A percentile compares a stretch with the other conserved stretches of the same genome.
These are phyloP conservation scores for Geotrichum candidum DNA, from an alignment of 1,139 yeast species.

Conservation along the genomic window DNA sequence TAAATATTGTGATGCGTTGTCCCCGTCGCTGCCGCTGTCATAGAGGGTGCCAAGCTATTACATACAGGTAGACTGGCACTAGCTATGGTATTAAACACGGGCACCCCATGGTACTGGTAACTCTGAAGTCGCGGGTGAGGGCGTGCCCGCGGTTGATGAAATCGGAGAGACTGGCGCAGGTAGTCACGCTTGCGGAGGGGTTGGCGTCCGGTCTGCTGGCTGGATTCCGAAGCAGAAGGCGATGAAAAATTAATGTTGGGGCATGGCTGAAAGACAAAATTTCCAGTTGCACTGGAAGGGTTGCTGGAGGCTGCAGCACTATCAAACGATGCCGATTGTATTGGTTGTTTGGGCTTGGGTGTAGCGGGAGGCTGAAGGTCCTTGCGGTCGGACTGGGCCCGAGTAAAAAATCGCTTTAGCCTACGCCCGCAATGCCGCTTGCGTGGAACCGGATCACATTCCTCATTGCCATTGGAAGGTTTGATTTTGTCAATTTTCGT, in stretches of 20 bases:
- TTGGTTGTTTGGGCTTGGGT: not conserved
- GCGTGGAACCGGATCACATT: not conserved
- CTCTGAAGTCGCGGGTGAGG: not conserved
- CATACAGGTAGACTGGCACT: not conserved
- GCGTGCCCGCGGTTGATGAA: not conserved
- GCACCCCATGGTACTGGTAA: not conserved
- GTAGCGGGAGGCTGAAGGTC: not conserved
- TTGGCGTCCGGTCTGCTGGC: not conserved
- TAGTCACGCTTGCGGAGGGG: not conserved
- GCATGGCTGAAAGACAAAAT: not conserved
- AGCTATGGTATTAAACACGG: not conserved
- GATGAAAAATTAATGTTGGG: not conserved
- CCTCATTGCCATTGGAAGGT: not conserved
- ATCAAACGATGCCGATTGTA: not conserved
- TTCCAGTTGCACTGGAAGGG: not conserved
- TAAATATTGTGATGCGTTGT: not conserved
- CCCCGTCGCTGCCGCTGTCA: not conserved
- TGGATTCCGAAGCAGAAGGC: not conserved
- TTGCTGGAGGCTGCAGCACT: not conserved
- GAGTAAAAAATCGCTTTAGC: not conserved
- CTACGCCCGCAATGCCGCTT: not conserved
- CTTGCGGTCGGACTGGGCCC: not conserved
- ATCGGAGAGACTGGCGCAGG: not conserved
- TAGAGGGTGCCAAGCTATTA: not conserved
- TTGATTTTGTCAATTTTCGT: not conserved